Conservation (phyloP, 768 basidiomycete genomes). For the Suillus bovinus region DNA sequence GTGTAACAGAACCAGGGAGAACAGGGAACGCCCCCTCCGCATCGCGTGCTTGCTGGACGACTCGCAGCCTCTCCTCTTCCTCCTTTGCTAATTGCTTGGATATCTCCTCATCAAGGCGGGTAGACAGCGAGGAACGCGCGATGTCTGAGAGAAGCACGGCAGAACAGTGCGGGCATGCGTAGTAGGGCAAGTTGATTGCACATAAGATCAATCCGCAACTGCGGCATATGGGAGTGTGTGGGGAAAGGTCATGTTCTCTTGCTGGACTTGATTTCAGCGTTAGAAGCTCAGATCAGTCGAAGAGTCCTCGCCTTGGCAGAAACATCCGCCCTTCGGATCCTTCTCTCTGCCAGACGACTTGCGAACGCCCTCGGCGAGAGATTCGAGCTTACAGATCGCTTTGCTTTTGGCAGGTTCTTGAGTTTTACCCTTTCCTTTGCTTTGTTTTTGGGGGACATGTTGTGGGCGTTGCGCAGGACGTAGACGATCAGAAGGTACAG, state of each 20-base stretch:
- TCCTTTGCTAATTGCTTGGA: slow-evolving; percentile 46
- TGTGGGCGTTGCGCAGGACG: slow-evolving; percentile 16
- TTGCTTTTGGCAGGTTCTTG: slow-evolving; percentile 45
- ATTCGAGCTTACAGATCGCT: slow-evolving; percentile 49
- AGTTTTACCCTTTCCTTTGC: slow-evolving; percentile 40
- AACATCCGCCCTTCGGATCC: slow-evolving; percentile 68
- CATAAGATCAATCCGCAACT: slow-evolving; percentile 67
- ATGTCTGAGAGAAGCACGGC: slow-evolving; percentile 37
- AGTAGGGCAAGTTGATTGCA: slow-evolving; percentile 51
- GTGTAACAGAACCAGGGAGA: slow-evolving; percentile 29
- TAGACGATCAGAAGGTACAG: slow-evolving; percentile 58
- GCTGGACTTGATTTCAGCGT: slow-evolving; percentile 38
- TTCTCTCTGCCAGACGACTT: slow-evolving; percentile 35
- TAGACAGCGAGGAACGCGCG: slow-evolving; percentile 38
- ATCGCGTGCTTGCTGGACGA: slow-evolving; percentile 45
- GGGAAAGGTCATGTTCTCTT: slow-evolving; percentile 56
- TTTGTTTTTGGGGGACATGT: slow-evolving; percentile 21
- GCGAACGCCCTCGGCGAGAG: slow-evolving; percentile 41
- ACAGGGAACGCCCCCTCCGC: slow-evolving; percentile 65
- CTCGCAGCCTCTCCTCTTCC: slow-evolving; percentile 46
- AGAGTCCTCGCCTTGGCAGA: slow-evolving; percentile 56
- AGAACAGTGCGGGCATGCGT: slow-evolving; percentile 56
- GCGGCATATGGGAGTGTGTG: slow-evolving; percentile 54
- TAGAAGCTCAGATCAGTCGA: background rate
- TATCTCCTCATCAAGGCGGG: slow-evolving; percentile 46